These are phyloP conservation scores for Boletus sp. DNA, from an alignment of 1,284 basidiomycete genomes.

Conservation along the genomic window DNA sequence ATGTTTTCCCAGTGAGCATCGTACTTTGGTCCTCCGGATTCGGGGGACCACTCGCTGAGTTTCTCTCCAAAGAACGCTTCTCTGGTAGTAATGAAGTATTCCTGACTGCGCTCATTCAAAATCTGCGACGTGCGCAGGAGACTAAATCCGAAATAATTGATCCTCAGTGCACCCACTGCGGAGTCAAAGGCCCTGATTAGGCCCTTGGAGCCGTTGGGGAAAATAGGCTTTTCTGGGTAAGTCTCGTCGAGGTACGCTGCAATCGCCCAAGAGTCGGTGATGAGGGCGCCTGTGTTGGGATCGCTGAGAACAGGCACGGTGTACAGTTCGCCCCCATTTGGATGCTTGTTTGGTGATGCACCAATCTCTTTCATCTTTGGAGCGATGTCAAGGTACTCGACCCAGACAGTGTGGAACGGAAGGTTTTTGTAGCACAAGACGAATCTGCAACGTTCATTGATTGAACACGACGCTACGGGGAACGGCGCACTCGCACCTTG, in stretches of 20 bases:
- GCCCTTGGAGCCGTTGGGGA: constrained; percentile 33
- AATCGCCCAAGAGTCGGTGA: constrained; percentile 39
- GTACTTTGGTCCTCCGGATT: constrained; percentile 25
- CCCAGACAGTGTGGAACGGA: constrained; percentile 28
- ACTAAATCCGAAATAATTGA: constrained; percentile 5
- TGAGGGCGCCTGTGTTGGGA: constrained; percentile 28
- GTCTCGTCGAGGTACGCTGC: constrained; percentile 43
- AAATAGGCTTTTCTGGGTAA: constrained; percentile 39
- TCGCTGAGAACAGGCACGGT: constrained; percentile 37
- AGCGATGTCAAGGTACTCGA: constrained; percentile 32
- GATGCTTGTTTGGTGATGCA: constrained; percentile 20
- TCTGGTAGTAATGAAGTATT: constrained; percentile 11
- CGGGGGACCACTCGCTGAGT: constrained; percentile 22
- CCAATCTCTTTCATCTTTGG: constrained; percentile 28
- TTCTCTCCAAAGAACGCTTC: not conserved
- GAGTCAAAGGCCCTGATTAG: constrained; percentile 32
- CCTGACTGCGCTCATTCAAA: constrained; percentile 22
- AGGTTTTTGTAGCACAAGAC: constrained; percentile 31
- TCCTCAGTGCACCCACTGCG: constrained; percentile 4
- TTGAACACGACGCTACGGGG: not conserved
- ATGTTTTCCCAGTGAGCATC: constrained; percentile 22
- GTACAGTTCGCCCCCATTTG: constrained; percentile 17
- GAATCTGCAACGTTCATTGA: constrained; percentile 17
- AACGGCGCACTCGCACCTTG: constrained; percentile 16
- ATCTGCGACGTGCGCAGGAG: constrained; percentile 15